These are phyloP conservation scores for Pleurotus ostreatus DNA, from an alignment of 768 basidiomycete species.

Conservation along the genomic window DNA sequence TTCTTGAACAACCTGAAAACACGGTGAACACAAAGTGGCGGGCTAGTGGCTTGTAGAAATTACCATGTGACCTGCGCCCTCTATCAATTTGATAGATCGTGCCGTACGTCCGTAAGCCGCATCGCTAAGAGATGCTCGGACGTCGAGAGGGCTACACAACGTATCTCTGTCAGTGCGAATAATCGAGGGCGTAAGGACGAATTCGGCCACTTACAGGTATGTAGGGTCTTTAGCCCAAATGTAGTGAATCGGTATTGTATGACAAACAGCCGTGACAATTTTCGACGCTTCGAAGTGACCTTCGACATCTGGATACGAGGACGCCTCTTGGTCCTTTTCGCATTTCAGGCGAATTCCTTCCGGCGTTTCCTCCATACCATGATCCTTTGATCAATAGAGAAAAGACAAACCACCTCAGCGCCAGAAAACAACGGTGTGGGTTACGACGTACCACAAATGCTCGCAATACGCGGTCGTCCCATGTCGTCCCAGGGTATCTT, in stretches of 20 bases:
- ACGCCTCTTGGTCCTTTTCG: not conserved
- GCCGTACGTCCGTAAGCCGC: not conserved
- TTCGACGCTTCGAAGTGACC: conserved; percentile 1
- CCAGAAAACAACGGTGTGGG: not conserved
- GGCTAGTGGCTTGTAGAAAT: not conserved
- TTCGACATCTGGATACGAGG: conserved; percentile 6
- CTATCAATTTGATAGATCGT: not conserved
- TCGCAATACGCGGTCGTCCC: not conserved
- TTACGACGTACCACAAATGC: not conserved
- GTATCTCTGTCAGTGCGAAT: not conserved
- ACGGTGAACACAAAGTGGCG: not conserved
- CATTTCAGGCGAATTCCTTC: conserved; percentile 1
- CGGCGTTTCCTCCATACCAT: not conserved
- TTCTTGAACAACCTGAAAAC: not conserved
- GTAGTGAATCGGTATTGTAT: conserved; percentile 1
- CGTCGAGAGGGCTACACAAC: not conserved
- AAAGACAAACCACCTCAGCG: not conserved
- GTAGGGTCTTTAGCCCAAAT: not conserved
- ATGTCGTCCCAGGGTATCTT: not conserved
- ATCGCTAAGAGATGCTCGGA: conserved; percentile 1
- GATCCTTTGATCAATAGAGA: not conserved
- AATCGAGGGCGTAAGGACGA: not conserved
- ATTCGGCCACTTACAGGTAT: not conserved
- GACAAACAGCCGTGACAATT: not conserved
- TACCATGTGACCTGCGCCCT: not conserved